Percentiles rank a stretch among this genome's conserved stretches.
phyloP scores from a whole-genome alignment of 1,284 basidiomycete species.

The Gomphus bonarii region DNA sequence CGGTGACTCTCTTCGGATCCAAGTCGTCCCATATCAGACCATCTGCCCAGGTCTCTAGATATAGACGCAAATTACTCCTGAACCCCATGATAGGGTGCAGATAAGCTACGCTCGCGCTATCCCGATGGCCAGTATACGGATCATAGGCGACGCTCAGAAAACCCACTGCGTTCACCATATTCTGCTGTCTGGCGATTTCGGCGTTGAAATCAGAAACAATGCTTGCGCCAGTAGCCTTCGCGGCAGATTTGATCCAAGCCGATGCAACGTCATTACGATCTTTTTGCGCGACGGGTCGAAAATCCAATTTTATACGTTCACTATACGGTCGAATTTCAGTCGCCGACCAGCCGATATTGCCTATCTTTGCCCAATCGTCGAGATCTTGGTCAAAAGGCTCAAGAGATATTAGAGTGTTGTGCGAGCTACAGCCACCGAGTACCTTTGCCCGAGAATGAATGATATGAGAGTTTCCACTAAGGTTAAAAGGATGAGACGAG shows the following conservation, averaged over 20 bases:
- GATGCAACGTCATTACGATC: not conserved
- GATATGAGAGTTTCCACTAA: conserved; percentile 1
- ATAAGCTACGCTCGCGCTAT: conserved; percentile 1
- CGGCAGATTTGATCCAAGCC: not conserved
- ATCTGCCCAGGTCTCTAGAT: not conserved
- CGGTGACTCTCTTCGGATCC: not conserved
- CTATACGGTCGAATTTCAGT: not conserved
- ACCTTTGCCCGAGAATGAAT: not conserved
- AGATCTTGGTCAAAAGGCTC: not conserved
- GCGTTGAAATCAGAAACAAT: not conserved
- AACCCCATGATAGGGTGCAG: conserved; percentile 1
- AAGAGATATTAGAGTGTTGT: not conserved
- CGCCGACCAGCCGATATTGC: not conserved
- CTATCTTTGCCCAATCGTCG: not conserved
- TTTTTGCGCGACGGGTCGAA: not conserved
- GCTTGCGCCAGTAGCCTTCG: not conserved
- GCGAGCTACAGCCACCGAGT: not conserved
- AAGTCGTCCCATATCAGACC: not conserved
- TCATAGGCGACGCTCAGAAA: conserved; percentile 1
- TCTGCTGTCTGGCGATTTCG: not conserved
- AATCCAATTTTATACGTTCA: not conserved
- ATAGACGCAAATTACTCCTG: not conserved
- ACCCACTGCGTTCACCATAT: not conserved
- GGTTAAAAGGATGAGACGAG: no score
- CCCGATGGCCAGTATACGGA: not conserved